phyloP scores from a whole-genome alignment of 106 monocot species.

The Dendrobium chrysotoxum region DNA sequence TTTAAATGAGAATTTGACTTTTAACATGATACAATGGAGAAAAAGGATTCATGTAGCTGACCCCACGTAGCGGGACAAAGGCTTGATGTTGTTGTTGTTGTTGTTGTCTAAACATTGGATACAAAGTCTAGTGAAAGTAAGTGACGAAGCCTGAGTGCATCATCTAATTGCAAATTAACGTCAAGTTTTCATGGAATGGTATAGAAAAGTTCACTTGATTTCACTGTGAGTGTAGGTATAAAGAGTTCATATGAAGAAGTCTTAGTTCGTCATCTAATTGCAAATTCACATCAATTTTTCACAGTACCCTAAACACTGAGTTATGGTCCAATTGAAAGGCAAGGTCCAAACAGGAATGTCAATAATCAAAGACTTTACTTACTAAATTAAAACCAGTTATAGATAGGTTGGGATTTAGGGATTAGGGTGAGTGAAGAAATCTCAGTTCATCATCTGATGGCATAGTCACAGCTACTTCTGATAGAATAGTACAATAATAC shows the following conservation, averaged over 20 bases:
- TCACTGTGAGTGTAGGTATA: not conserved
- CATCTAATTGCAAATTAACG: not conserved
- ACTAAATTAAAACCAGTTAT: not conserved
- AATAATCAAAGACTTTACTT: not conserved
- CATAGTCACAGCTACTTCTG: not conserved
- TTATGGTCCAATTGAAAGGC: not conserved
- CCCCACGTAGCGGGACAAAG: no score
- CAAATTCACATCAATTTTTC: not conserved
- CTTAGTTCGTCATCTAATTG: not conserved
- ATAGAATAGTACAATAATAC: not conserved
- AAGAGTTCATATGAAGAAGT: not conserved
- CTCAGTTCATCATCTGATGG: not conserved
- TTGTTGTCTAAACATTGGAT: not conserved
- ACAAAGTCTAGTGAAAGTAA: not conserved
- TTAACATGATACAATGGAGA: no score
- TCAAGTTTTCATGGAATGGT: not conserved
- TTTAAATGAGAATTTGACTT: no score
- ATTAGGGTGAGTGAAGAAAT: not conserved
- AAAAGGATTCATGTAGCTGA: no score
- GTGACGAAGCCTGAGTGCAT: not conserved
- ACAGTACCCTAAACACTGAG: not conserved
- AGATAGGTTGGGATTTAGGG: not conserved
- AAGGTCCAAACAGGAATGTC: not conserved
- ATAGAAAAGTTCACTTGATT: not conserved
- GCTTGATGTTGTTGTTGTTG: no score